These are phyloP conservation scores for Lithospermum erythrorhizon DNA, from an alignment of 257 asterid genomes.

Conservation along the genomic window DNA sequence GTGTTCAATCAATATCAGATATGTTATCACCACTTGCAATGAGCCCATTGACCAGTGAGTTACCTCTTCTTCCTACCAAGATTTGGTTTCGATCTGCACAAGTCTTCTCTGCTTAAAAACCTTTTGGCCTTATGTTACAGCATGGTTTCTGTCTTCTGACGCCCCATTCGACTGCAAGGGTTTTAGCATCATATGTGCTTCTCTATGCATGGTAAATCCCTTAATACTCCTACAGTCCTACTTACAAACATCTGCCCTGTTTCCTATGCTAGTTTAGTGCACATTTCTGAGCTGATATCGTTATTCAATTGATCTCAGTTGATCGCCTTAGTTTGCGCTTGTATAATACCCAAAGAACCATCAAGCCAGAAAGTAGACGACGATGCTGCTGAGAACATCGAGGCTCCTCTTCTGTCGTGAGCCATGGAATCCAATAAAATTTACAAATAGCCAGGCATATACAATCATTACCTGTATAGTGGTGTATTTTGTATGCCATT, in stretches of 20 bases:
- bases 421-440: not conserved
- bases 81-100: not conserved
- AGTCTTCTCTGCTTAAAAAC: not conserved
- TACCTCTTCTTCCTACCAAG: not conserved
- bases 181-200: slow-evolving; percentile 76
- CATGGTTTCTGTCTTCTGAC: slow-evolving; percentile 65
- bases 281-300: slow-evolving; percentile 1
- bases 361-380: slow-evolving; percentile 21
- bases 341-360: slow-evolving; percentile 40
- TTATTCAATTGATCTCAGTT: slow-evolving; percentile 26
- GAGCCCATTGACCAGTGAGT: slow-evolving; percentile 87
- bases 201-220: slow-evolving; percentile 58
- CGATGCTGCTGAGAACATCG: slow-evolving; percentile 33
- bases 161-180: slow-evolving; percentile 95
- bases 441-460: not conserved
- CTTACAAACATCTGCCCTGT: not conserved
- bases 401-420: slow-evolving; percentile 61
- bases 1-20: slow-evolving; percentile 64
- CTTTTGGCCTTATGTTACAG: slow-evolving; percentile 31
- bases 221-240: too few relatives aligned
- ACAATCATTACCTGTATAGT: not conserved
- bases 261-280: not conserved
- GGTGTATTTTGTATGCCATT: not conserved
- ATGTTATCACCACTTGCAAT: slow-evolving; percentile 82
- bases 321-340: slow-evolving; percentile 49